A percentile compares a stretch with the other conserved stretches of the same genome.
phyloP scores from a whole-genome alignment of 768 basidiomycete species.

The Mrakia gelida region DNA sequence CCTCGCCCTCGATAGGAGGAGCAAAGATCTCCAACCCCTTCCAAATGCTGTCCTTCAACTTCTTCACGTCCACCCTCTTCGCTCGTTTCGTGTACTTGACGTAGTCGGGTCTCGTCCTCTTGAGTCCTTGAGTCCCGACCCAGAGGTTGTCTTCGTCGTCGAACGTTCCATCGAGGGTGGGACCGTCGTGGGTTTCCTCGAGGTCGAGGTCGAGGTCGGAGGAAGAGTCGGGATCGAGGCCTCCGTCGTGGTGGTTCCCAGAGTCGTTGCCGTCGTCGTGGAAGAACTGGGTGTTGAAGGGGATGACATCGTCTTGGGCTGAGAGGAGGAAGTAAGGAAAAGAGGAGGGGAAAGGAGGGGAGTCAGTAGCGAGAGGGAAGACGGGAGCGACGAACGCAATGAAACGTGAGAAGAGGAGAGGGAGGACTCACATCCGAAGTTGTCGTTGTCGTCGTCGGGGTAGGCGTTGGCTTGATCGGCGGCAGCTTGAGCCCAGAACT shows the following conservation, averaged over 20 bases:
- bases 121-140: constrained; percentile 67
- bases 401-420: not conserved
- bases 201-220: constrained; percentile 53
- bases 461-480: constrained; percentile 63
- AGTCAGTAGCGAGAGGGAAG: not conserved
- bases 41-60: constrained; percentile 98
- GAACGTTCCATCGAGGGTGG: not conserved
- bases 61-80: constrained; percentile 92
- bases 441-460: constrained; percentile 53
- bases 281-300: constrained; percentile 96
- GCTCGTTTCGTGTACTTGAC: constrained; percentile 94
- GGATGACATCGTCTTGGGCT: constrained; percentile 48
- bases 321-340: not conserved
- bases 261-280: constrained; percentile 76
- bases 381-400: not conserved
- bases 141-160: constrained; percentile 50
- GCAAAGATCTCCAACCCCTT: constrained; percentile 76
- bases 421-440: constrained; percentile 53
- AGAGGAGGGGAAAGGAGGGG: not conserved
- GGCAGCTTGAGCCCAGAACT: constrained; percentile 95
- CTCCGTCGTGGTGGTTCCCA: constrained; percentile 49
- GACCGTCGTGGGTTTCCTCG: constrained; percentile 49
- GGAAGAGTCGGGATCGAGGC: constrained; percentile 44
- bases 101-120: constrained; percentile 75
- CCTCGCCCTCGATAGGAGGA: constrained; percentile 44